phyloP scores from a whole-genome alignment of 108 stramenopile species.

The Pseudonitzschia multistriata region DNA sequence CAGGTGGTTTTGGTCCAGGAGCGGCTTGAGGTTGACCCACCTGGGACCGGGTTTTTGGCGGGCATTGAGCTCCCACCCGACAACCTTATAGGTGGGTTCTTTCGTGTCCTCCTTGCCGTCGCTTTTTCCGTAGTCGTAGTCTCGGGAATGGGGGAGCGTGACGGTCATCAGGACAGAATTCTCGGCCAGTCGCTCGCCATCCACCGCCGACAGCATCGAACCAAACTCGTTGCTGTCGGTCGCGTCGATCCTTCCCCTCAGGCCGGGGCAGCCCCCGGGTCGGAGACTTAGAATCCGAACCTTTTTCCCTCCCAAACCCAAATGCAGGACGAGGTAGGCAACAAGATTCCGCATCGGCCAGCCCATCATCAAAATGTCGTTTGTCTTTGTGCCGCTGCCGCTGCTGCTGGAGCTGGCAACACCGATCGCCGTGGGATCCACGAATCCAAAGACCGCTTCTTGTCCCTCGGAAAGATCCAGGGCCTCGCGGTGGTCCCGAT shows the following conservation, averaged over 20 bases:
- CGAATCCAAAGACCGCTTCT: slow-evolving; percentile 53
- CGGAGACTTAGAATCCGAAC: slow-evolving; percentile 62
- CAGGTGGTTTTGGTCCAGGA: slow-evolving; percentile 74
- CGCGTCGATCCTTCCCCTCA: neutral
- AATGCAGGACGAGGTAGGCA: slow-evolving; percentile 67
- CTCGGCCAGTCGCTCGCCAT: slow-evolving; percentile 4
- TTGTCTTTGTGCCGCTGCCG: neutral
- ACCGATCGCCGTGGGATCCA: slow-evolving; percentile 47
- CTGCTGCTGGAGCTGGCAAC: neutral
- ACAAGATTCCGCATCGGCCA: slow-evolving; percentile 83
- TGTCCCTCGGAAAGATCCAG: neutral
- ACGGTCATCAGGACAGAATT: slow-evolving; percentile 45
- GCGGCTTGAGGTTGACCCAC: slow-evolving; percentile 73
- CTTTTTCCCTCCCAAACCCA: slow-evolving; percentile 52
- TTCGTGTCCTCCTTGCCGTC: neutral
- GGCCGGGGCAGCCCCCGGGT: slow-evolving; percentile 14
- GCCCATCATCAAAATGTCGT: slow-evolving; percentile 41
- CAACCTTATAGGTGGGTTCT: slow-evolving; percentile 37
- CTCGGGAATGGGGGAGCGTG: slow-evolving; percentile 45
- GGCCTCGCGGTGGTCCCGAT: neutral
- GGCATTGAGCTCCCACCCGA: slow-evolving; percentile 82
- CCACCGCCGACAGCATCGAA: neutral
- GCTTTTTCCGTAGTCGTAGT: slow-evolving; percentile 31
- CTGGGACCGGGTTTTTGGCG: slow-evolving; percentile 77
- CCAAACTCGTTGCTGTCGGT: neutral